These are phyloP conservation scores for Limonium bicolor DNA, from an alignment of 148 eudicot genomes.

Conservation along the genomic window DNA sequence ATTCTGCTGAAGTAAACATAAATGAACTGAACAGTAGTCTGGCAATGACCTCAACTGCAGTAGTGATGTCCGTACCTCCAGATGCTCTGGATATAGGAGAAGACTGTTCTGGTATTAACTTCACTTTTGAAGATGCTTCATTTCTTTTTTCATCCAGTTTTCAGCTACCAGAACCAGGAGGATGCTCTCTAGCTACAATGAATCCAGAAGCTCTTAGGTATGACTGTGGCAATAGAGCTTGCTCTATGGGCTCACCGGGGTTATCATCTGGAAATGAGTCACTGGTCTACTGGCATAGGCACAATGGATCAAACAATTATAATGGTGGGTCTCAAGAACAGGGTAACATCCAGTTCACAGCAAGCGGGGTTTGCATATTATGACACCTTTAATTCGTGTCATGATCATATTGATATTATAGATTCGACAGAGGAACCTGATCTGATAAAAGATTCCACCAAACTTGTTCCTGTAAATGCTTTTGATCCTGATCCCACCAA, in stretches of 20 bases:
- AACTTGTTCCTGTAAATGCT: conserved; percentile 38
- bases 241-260: conserved; percentile 20
- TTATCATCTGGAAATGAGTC: conserved; percentile 16
- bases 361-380: conserved; percentile 18
- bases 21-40: conserved; percentile 16
- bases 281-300: conserved; percentile 6
- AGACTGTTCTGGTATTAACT: neutral
- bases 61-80: no score
- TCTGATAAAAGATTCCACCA: conserved; percentile 15
- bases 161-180: conserved; percentile 28
- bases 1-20: conserved; percentile 13
- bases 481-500: conserved; percentile 25
- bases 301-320: conserved; percentile 17
- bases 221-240: no score
- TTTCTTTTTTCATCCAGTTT: conserved; percentile 15
- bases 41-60: no score
- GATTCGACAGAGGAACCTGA: conserved; percentile 20
- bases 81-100: no score
- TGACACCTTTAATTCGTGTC: conserved; percentile 12
- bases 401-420: conserved; percentile 9
- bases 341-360: conserved; percentile 16
- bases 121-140: conserved; percentile 1
- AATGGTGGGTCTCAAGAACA: conserved; percentile 21
- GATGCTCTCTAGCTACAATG: conserved; percentile 15
- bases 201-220: conserved; percentile 15